A percentile compares a stretch with the other conserved stretches of the same genome.
These are phyloP conservation scores for Picocystis salinarum DNA, from an alignment of 139 green algal genomes.

Conservation along the genomic window DNA sequence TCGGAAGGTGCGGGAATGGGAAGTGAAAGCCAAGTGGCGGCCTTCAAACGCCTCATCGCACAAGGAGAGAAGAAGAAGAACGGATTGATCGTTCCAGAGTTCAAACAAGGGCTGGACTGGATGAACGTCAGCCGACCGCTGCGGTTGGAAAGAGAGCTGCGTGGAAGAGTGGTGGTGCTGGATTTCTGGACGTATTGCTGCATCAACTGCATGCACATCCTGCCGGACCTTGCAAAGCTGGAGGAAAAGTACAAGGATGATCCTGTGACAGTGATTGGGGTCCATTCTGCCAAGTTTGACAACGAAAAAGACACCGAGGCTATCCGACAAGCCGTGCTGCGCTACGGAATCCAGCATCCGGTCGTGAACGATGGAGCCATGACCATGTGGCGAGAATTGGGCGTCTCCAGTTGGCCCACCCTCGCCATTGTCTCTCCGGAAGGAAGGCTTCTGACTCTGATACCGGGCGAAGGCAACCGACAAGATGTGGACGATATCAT, in stretches of 20 bases:
- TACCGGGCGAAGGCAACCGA: slow-evolving; percentile 40
- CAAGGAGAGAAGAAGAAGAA: no score
- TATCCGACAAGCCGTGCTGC: slow-evolving; percentile 17
- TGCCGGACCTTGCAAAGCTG: slow-evolving; percentile 48
- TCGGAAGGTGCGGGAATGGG: no score
- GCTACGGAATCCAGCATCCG: slow-evolving; percentile 51
- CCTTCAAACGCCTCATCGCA: no score
- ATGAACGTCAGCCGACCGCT: slow-evolving; percentile 6
- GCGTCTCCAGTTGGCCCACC: slow-evolving; percentile 45
- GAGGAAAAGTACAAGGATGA: slow-evolving; percentile 37
- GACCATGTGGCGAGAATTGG: slow-evolving; percentile 41
- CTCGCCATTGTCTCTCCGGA: slow-evolving; percentile 31
- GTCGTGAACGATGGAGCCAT: slow-evolving; percentile 54
- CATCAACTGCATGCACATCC: slow-evolving; percentile 75
- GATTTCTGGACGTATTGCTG: slow-evolving; percentile 80
- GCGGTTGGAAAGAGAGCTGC: slow-evolving; percentile 23
- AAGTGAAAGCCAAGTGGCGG: no score
- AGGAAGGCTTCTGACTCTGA: slow-evolving; percentile 27
- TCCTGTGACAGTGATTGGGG: slow-evolving; percentile 47
- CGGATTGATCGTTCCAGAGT: no score
- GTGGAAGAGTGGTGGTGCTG: slow-evolving; percentile 40
- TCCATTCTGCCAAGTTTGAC: slow-evolving; percentile 69
- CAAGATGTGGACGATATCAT: slow-evolving; percentile 53
- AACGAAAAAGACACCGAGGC: slow-evolving; percentile 47
- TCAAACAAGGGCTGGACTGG: slow-evolving; percentile 9